Percentiles rank a stretch among this genome's conserved stretches.
phyloP scores from a whole-genome alignment of 352 stramenopile species.

The Phytophthora ohioensis region DNA sequence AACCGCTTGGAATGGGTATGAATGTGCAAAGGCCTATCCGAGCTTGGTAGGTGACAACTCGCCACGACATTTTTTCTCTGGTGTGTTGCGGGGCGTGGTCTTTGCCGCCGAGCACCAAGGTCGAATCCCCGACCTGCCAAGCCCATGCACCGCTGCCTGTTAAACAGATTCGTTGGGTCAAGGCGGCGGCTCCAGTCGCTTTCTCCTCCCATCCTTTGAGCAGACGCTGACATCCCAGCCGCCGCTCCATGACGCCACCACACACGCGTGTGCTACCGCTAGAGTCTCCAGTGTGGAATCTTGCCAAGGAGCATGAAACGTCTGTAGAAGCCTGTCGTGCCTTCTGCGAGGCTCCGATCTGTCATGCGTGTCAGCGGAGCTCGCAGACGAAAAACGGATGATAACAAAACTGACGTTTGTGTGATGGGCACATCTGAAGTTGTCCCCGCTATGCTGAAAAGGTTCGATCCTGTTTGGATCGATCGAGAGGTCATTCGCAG shows the following conservation, averaged over 20 bases:
- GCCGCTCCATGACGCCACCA: conserved; percentile 8
- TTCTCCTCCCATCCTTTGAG: not conserved
- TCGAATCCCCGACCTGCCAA: conserved; percentile 8
- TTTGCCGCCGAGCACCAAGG: not conserved
- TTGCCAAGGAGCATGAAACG: not conserved
- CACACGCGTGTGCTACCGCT: not conserved
- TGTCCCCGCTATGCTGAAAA: conserved; percentile 17
- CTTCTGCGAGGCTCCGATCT: conserved; percentile 7
- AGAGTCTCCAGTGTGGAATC: not conserved
- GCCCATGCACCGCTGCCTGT: conserved; percentile 12
- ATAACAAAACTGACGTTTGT: conserved; percentile 18
- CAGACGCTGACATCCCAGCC: not conserved
- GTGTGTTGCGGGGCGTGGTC: not conserved
- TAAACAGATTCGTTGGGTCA: conserved; percentile 19
- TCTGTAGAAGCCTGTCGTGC: conserved; percentile 28
- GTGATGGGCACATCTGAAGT: conserved; percentile 39
- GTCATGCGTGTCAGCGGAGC: not conserved
- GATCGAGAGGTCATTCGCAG: too few species aligned
- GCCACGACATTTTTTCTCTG: conserved; percentile 16
- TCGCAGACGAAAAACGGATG: too few species aligned
- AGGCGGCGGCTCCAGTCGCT: not conserved
- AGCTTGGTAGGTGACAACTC: conserved; percentile 13
- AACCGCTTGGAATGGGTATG: not conserved
- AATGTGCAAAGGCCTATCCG: conserved; percentile 1
- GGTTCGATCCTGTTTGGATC: too few species aligned